Evolutionary conservation across 441 rosid species (phyloP), one percentile per base, ranked within the genome.

Genomic region (Metrosideros polymorpha): DNA sequence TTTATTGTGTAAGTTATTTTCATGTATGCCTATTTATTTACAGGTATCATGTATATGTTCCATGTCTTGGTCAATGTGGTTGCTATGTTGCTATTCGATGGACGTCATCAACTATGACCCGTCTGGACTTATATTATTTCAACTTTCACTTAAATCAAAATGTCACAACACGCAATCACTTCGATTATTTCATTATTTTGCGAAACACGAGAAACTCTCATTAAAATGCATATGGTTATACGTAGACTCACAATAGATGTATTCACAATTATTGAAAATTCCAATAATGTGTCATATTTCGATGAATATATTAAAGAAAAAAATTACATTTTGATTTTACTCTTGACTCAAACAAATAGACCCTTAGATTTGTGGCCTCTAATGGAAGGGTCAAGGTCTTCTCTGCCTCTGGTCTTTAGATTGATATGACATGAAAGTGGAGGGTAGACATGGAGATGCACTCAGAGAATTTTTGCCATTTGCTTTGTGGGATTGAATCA

Each of bases 301-400:
- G 2, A n/a, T 13, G 35, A 6, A 29, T 6, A 59, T 6, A 6
- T 29, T 6, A n/a, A 5, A 1, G 24, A 56, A 56, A 27, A 59
- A 14, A 13, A 14, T 12, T 29, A 59, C 19, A 29, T 59, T 14
- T 39, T 12, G n/a, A 15, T 13, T 71, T 71, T 6, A 15, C 79
- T 12, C 47, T 71, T 10, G 0, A 71, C 79, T 39, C 47, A 35
- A 71, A 66, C 12, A 39, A 32, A 32, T 9, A 42, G 17, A 3
- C 47, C 79, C 79, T 39, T 71, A 22, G 47, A 35, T 71, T 71
- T 71, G 25, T 25, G 47, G 79, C 79, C 91, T 91, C 90, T 56
- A 86, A 63, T 86, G 84, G 86, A 57, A 87, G 56, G 83, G 39
- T 55, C 61, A 43, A 50, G 56, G 55, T 45, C 25, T 39, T 56